A percentile compares a stretch with the other conserved stretches of the same genome.
phyloP scores from a whole-genome alignment of 768 basidiomycete genomes.

The Rossbeevera mucosa region DNA sequence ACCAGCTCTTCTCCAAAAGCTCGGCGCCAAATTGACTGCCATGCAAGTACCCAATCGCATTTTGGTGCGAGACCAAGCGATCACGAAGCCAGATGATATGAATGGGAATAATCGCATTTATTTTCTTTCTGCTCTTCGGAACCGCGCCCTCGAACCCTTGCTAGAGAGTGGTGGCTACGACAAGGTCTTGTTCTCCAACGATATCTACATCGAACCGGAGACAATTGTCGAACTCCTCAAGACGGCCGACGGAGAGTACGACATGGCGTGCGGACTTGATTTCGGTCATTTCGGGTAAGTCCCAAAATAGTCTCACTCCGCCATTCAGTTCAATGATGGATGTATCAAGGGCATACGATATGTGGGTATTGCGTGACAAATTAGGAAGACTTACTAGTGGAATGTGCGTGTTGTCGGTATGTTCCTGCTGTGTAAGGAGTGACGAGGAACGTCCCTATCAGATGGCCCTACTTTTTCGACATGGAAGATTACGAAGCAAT shows the following conservation, averaged over 20 bases:
- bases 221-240: slow-evolving; percentile 36
- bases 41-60: slow-evolving; percentile 15
- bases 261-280: slow-evolving; percentile 43
- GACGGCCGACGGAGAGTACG: slow-evolving; percentile 36
- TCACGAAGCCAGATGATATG: slow-evolving; percentile 8
- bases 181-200: slow-evolving; percentile 40
- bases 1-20: slow-evolving; percentile 5
- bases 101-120: neutral
- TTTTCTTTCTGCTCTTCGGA: slow-evolving; percentile 30
- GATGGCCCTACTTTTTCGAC: slow-evolving; percentile 43
- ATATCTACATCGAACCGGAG: slow-evolving; percentile 39
- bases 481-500: slow-evolving; percentile 33
- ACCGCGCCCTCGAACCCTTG: slow-evolving; percentile 40
- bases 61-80: slow-evolving; percentile 4
- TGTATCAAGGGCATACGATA: slow-evolving; percentile 18
- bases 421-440: neutral
- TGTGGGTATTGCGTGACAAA: slow-evolving; percentile 23
- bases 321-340: neutral
- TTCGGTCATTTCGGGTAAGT: slow-evolving; percentile 31
- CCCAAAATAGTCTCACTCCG: slow-evolving; percentile 9
- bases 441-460: neutral
- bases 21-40: slow-evolving; percentile 6
- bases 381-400: slow-evolving; percentile 11
- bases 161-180: slow-evolving; percentile 34
- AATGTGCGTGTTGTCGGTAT: slow-evolving; percentile 4